A percentile compares a stretch with the other conserved stretches of the same genome.
These are phyloP conservation scores for Sarcocystis neurona DNA, from an alignment of 169 alveolate species.

Conservation along the genomic window DNA sequence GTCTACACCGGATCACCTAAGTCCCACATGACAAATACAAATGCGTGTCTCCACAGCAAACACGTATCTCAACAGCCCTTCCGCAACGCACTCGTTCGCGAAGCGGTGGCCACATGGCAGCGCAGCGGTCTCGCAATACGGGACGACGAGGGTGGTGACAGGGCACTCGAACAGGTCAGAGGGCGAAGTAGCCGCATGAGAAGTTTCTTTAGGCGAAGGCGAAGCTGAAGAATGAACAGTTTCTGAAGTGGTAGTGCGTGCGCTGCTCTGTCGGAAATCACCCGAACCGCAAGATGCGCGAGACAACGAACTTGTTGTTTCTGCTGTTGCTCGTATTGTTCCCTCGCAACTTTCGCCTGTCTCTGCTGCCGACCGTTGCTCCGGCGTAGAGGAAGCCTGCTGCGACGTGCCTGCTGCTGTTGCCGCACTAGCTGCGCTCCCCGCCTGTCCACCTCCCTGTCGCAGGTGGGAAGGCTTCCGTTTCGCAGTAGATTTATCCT, in stretches of 20 bases:
- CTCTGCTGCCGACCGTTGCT: not conserved
- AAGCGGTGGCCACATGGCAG: slow-evolving; percentile 59
- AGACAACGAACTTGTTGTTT: not conserved
- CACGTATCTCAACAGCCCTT: no score
- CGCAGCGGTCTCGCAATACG: slow-evolving; percentile 43
- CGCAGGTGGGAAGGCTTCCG: no score
- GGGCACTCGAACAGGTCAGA: slow-evolving; percentile 58
- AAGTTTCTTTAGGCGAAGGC: not conserved
- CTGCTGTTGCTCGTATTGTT: no score
- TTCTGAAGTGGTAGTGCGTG: not conserved
- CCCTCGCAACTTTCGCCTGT: not conserved
- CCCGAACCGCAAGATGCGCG: not conserved
- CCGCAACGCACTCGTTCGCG: slow-evolving; percentile 58
- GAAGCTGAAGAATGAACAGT: not conserved
- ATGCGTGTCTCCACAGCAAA: no score
- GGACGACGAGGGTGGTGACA: slow-evolving; percentile 48
- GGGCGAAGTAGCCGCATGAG: not conserved
- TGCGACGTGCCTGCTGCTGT: no score
- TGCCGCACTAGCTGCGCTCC: no score
- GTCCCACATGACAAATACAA: no score
- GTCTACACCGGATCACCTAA: no score
- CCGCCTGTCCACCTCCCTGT: no score
- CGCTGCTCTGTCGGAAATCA: no score
- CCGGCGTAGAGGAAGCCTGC: not conserved
- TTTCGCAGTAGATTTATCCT: no score